A percentile compares a stretch with the other conserved stretches of the same genome.
Evolutionary conservation across 1,139 yeast genomes (phyloP).

Genomic region (Magnusiomyces sp.): DNA sequence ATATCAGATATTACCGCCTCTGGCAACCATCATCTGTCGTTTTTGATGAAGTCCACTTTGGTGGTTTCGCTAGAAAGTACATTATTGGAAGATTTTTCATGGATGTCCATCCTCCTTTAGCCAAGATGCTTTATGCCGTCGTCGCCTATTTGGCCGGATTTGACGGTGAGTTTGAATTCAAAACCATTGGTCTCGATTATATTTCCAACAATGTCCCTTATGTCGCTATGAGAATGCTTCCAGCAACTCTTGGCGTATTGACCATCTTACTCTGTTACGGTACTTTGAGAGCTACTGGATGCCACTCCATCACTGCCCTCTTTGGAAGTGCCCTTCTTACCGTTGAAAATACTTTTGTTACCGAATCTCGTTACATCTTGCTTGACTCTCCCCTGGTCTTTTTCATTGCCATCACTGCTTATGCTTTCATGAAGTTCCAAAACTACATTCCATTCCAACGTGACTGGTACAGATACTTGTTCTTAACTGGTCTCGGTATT

Average conservation of each 20-base stretch:
- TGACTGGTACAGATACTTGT: conserved; percentile 62
- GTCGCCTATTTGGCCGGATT: conserved; percentile 87
- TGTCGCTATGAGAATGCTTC: conserved; percentile 74
- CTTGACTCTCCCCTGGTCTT: conserved; percentile 87
- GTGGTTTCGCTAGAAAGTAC: conserved; percentile 60
- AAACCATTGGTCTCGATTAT: conserved; percentile 81
- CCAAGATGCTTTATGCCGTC: conserved; percentile 81
- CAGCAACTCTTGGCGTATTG: conserved; percentile 74
- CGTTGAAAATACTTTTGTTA: conserved; percentile 77
- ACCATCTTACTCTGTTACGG: conserved; percentile 70
- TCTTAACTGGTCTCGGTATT: conserved; percentile 69
- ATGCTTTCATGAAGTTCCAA: conserved; percentile 74
- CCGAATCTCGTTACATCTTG: conserved; percentile 83
- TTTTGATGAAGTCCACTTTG: conserved; percentile 77
- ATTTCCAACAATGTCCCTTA: conserved; percentile 54
- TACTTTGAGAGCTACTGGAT: conserved; percentile 81
- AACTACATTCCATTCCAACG: conserved; percentile 61
- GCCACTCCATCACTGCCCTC: conserved; percentile 66
- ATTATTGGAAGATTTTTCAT: conserved; percentile 67
- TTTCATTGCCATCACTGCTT: conserved; percentile 81
- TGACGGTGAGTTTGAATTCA: conserved; percentile 85
- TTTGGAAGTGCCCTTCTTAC: conserved; percentile 59
- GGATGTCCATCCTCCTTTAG: conserved; percentile 97
- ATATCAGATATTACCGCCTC: conserved; percentile 54
- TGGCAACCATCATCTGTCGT: conserved; percentile 73